Percentiles rank a stretch among this genome's conserved stretches.
Conservation (phyloP, 768 basidiomycete species). For the Psilocybe tampanensis region DNA sequence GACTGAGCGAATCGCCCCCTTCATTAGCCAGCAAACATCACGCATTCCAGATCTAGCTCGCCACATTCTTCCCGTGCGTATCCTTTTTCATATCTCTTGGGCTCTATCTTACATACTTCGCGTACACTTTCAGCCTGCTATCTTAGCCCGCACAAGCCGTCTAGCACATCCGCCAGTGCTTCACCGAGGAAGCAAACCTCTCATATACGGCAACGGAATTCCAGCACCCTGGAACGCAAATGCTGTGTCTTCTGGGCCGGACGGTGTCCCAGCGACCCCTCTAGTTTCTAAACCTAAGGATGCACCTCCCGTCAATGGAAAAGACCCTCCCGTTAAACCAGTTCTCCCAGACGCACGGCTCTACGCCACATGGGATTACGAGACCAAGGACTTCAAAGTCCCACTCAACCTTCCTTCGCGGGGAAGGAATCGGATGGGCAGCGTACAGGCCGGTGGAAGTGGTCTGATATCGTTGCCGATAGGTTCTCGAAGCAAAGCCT, state of each 20-base stretch:
- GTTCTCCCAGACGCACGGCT: constrained; percentile 53
- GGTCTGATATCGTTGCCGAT: constrained; percentile 23
- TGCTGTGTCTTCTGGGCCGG: constrained; percentile 31
- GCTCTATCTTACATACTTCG: background rate
- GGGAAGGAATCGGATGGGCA: constrained; percentile 34
- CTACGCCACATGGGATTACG: constrained; percentile 61
- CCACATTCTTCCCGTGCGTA: constrained; percentile 65
- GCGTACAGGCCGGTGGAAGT: constrained; percentile 25
- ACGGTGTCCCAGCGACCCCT: constrained; percentile 29
- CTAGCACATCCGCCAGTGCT: constrained; percentile 69
- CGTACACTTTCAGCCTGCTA: constrained; percentile 43
- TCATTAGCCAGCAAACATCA: constrained; percentile 64
- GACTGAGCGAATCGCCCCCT: constrained; percentile 58
- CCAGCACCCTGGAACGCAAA: constrained; percentile 58
- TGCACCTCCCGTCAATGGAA: constrained; percentile 21
- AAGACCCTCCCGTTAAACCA: constrained; percentile 33
- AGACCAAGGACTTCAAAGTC: constrained; percentile 48
- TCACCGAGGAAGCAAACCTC: constrained; percentile 48
- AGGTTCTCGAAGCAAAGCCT: constrained; percentile 17
- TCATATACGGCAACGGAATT: constrained; percentile 49
- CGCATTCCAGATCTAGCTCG: constrained; percentile 70
- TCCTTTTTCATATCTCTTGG: background rate
- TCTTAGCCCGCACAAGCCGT: constrained; percentile 61
- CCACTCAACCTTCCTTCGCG: constrained; percentile 30
- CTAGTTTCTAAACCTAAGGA: constrained; percentile 31